phyloP scores from a whole-genome alignment of 345 rosid species.

The Gossypium turneri region DNA sequence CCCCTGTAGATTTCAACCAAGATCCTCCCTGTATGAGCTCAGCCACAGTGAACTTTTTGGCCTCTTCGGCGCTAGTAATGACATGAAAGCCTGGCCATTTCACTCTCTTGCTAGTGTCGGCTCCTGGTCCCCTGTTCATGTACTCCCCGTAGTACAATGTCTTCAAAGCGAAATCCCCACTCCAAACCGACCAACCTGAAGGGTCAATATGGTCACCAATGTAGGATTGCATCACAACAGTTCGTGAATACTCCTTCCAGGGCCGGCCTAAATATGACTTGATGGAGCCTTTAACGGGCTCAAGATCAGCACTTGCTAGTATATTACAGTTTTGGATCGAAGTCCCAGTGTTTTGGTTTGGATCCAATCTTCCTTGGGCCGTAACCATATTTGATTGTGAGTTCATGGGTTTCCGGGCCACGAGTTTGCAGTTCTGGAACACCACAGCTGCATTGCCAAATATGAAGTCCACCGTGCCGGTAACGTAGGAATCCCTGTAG shows the following conservation, averaged over 20 bases:
- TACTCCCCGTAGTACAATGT: conserved; percentile 53
- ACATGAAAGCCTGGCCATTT: conserved; percentile 61
- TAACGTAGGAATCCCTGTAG: conserved; percentile 56
- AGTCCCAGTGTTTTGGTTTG: conserved; percentile 66
- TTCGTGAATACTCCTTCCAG: conserved; percentile 63
- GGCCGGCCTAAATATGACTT: conserved; percentile 73
- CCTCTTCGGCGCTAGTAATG: conserved; percentile 47
- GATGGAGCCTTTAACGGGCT: conserved; percentile 37
- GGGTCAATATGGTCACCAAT: conserved; percentile 70
- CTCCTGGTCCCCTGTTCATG: conserved; percentile 38
- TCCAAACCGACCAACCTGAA: conserved; percentile 73
- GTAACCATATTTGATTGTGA: conserved; percentile 63
- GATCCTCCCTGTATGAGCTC: conserved; percentile 65
- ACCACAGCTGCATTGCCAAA: conserved; percentile 73
- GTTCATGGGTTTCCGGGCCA: conserved; percentile 55
- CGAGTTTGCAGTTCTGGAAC: conserved; percentile 58
- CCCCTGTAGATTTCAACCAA: conserved; percentile 74
- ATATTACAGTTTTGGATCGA: conserved; percentile 67
- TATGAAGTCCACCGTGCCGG: conserved; percentile 75
- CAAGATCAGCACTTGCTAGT: conserved; percentile 49
- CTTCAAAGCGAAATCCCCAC: conserved; percentile 52
- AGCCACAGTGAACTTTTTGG: conserved; percentile 61
- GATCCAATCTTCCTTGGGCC: conserved; percentile 73
- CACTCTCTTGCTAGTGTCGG: conserved; percentile 55
- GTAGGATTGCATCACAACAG: conserved; percentile 59